phyloP scores from a whole-genome alignment of 108 stramenopile genomes.

The Stephanodiscus triporus region DNA sequence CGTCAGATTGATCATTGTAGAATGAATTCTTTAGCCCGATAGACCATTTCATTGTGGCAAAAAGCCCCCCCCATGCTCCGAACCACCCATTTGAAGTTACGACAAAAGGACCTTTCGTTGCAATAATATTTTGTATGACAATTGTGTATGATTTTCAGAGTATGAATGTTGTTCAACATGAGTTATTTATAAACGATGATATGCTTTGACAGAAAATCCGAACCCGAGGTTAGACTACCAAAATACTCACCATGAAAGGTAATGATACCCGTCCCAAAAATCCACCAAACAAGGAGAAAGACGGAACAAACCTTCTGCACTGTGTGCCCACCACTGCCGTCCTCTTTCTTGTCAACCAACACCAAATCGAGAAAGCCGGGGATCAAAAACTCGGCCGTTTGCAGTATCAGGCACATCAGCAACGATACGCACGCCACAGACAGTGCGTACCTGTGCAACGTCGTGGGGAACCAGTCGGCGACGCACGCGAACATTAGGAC shows the following conservation, averaged over 20 bases:
- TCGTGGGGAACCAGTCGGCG: constrained; percentile 19
- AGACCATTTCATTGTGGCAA: constrained; percentile 34
- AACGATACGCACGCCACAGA: constrained; percentile 32
- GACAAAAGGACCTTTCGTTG: constrained; percentile 31
- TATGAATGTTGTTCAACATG: constrained; percentile 2
- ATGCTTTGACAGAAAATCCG: neutral
- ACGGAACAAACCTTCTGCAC: constrained; percentile 37
- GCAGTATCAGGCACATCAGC: constrained; percentile 37
- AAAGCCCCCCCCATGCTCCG: constrained; percentile 44
- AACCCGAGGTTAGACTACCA: neutral
- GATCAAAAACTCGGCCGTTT: constrained; percentile 41
- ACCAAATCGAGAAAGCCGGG: constrained; percentile 33
- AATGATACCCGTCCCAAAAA: constrained; percentile 43
- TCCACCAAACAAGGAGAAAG: constrained; percentile 51
- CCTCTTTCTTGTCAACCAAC: constrained; percentile 11
- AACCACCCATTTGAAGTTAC: constrained; percentile 47
- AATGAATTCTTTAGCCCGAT: constrained; percentile 28
- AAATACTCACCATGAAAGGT: constrained; percentile 41
- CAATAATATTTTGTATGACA: neutral
- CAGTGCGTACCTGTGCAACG: constrained; percentile 29
- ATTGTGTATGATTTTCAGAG: too few relatives aligned
- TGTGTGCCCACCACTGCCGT: constrained; percentile 36
- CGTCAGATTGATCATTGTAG: constrained; percentile 20
- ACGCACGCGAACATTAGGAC: constrained; percentile 33
- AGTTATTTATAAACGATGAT: neutral